Base-by-base conservation (phyloP, 495 filamentous ascomycete species). In the Penicillium antarcticum region DNA sequence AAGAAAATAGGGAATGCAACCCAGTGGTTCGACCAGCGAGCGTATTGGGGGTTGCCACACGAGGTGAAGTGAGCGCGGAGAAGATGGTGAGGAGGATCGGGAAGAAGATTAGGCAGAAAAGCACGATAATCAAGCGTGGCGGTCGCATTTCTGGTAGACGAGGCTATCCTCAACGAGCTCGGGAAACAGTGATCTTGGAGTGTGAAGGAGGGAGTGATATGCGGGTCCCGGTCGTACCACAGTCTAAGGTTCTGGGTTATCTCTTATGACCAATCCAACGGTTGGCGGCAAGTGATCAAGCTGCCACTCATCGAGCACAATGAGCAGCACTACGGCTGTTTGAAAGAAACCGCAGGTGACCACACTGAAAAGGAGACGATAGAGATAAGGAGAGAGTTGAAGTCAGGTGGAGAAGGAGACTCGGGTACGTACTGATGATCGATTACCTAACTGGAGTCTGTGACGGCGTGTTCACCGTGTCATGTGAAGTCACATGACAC, bases 1-100 rank as follows among this genome's bases (percentile, higher is more conserved):
- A 85, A 52, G 80, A 82, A 66, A 84, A 86, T 41, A 83, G 62
- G 33, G 81, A 71, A 51, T 75, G 73, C 29, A 87, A 48, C 19
- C 78, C 60, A 49, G 68, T 68, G 55, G 69, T 57, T 51, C 67
- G 71, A 59, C 66, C 65, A 45, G 70, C 65, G 42, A 72, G 57
- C 51, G 72, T 65, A 46, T 66, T 72, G 10, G 75, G 69, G 23
- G 68, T 67, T 31, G 67, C 63, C 36, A 75, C 69, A 51, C 63
- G 58, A 45, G 69, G 57, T 42, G 68, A 71, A 43, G 72, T 74
- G 47, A 77, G 74, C 38, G 58, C 70, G 45, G 73, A 82, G 49
- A 74, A 74, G 56, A 77, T 73, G 46, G 74, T 82, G 32, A 77
- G 62, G 43, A 80, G 62, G 37, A 77, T 77, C 19, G 79, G 77